Evolutionary conservation across 306 rosid genomes (phyloP), one percentile per base, ranked within the genome.

Genomic region (Cicer cuneatum): DNA sequence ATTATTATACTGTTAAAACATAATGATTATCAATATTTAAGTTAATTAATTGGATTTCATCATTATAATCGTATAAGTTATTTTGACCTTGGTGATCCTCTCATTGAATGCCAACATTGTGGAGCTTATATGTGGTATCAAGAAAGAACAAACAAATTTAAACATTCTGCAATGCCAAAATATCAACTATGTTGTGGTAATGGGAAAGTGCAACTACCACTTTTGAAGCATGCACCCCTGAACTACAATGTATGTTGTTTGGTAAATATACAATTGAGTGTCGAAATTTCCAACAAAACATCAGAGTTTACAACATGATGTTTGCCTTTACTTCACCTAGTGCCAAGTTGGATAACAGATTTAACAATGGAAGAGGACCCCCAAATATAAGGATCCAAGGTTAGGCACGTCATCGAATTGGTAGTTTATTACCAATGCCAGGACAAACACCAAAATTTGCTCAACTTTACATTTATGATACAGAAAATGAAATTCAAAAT

Each of bases 91-190:
- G 71, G 54, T 6, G 71, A 66, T 43, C 54, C 40, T 6, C 54
- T 66, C 3, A 18, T 66, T n/a, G 15, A 21, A 19, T 66, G 71
- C 3, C 1, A 66, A 5, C 5, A 66, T 66, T 43, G 71, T 21
- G 71, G 54, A 42, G 71, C 72, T 15, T 45, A 46, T 51, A 70
- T 70, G 18, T 70, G 47, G 74, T 70, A 70, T 56, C 49, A 52
- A 70, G 49, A 52, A 8, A 71, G 75, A 71, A 53, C 29, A 2
- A 19, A 7, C 0, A 71, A 71, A 8, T 1, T 11, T 6, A 53
- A 0, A 39, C 16, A 71, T 16, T 0, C 52, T 37, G 14, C 39
- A 71, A 37, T 1, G 39, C 65, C 65, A 3, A 71, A 71, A 9
- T 71, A 10, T 5, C 21, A 53, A 10, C 12, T 53, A 7, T 71